Base-by-base conservation (phyloP, 2,329 filamentous ascomycete species). In the Amauroascus niger region DNA sequence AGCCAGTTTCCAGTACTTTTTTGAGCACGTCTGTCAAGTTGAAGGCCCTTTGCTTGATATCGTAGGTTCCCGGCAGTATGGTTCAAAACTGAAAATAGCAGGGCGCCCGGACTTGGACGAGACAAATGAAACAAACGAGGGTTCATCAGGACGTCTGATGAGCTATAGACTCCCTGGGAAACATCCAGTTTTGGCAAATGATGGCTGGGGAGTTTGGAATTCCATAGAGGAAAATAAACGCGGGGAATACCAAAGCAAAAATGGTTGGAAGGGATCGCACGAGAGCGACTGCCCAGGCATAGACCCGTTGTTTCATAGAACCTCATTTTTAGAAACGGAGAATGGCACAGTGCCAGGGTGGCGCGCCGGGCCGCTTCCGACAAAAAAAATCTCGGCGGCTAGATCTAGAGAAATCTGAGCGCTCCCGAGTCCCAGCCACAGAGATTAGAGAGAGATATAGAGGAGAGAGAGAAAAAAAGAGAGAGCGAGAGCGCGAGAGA, bases 211-310 rank as follows among this genome's bases (percentile, higher is more conserved):
- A 20, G 8, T 20, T 40, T 14, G 9, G 6, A 8, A 24, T 11
- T 8, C 11, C 28, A 22, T 20, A 18, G 30, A 26, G 7, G 22
- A 14, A 26, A 16, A 24, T 39, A 39, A n/a, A 9, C 40, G 40
- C 30, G 33, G 37, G n/a, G 18, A 22, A 33, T 13, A 13, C 16
- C 3, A n/a, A 43, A 43, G 37, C 22, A 43, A 24, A n/a, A 22
- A 46, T 46, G 50, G 50, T 52, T 52, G 50, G 50, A 26, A 46
- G 32, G 16, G 20, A 45, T 6, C 13, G 32, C 41, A 45, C 40
- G 40, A 37, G 26, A 35, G 6, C 6, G 32, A 30, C 13, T 39
- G 9, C 39, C 26, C 14, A 28, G 16, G 40, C 20, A 22, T 8
- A 1, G 5, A 6, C 30, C 50, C 20, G 20, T 37, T 22, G 50